These are phyloP conservation scores for Globisporangium barbulae DNA, from an alignment of 352 stramenopile genomes.

Conservation along the genomic window DNA sequence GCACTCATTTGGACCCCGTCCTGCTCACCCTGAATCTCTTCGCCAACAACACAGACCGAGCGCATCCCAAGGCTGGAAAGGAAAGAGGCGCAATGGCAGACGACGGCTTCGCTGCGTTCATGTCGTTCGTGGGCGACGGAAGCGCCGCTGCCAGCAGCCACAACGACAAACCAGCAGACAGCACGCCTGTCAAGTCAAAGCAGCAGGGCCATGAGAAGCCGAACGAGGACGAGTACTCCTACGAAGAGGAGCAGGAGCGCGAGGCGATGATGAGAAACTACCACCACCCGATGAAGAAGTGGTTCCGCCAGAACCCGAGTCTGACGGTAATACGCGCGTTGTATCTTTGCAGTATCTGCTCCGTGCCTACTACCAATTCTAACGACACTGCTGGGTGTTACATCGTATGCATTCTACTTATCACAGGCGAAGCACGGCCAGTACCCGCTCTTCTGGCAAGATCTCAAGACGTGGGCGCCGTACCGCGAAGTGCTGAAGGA, in stretches of 20 bases:
- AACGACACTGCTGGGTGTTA: not conserved
- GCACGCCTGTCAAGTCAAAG: not conserved
- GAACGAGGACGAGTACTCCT: constrained; percentile 56
- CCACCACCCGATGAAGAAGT: constrained; percentile 86
- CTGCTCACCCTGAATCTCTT: not conserved
- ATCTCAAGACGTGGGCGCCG: constrained; percentile 91
- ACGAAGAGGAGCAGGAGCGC: constrained; percentile 85
- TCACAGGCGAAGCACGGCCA: constrained; percentile 77
- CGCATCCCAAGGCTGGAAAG: not conserved
- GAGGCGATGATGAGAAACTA: constrained; percentile 89
- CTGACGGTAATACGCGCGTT: constrained; percentile 25
- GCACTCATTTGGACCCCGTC: not conserved
- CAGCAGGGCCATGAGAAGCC: constrained; percentile 1
- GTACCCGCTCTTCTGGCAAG: constrained; percentile 94
- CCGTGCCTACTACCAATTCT: too few species aligned
- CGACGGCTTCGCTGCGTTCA: constrained; percentile 70
- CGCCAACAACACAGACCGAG: constrained; percentile 1
- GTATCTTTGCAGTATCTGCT: not conserved
- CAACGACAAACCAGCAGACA: not conserved
- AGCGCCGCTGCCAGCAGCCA: constrained; percentile 13
- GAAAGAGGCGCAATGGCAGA: constrained; percentile 38
- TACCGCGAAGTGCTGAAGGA: constrained; percentile 91
- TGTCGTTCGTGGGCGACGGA: constrained; percentile 47
- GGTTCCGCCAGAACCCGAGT: constrained; percentile 67
- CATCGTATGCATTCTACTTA: not conserved